phyloP scores from a whole-genome alignment of 1,284 basidiomycete species.

The Phellopilus nigrolimitatus region DNA sequence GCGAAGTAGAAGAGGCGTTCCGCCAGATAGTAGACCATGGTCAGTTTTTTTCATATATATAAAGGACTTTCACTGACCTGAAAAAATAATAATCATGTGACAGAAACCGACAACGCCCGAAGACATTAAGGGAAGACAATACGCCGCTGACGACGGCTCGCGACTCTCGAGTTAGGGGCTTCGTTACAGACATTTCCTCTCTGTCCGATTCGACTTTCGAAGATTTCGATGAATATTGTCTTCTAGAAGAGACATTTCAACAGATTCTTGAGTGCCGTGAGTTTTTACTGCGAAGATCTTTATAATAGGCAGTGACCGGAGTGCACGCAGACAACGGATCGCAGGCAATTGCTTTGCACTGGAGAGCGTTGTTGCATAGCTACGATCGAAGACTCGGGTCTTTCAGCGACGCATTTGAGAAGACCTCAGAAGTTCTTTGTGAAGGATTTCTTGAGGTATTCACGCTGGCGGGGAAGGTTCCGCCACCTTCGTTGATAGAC shows the following conservation, averaged over 20 bases:
- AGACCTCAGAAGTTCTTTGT: background rate
- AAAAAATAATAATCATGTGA: no score
- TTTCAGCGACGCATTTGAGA: slow-evolving; percentile 1
- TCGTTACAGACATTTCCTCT: background rate
- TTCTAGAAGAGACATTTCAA: slow-evolving; percentile 1
- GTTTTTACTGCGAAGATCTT: background rate
- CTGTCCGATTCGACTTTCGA: background rate
- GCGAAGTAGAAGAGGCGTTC: slow-evolving; percentile 2
- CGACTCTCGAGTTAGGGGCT: background rate
- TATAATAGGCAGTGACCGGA: background rate
- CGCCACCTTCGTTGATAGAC: background rate
- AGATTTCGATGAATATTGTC: background rate
- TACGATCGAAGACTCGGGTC: slow-evolving; percentile 7
- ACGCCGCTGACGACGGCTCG: background rate
- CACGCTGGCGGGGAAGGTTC: background rate
- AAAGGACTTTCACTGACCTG: background rate
- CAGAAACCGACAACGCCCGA: slow-evolving; percentile 10
- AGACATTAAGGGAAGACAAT: background rate
- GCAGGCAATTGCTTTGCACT: slow-evolving; percentile 9
- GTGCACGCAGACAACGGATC: background rate
- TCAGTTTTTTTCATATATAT: background rate
- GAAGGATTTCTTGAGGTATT: slow-evolving; percentile 4
- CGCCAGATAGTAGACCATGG: slow-evolving; percentile 3
- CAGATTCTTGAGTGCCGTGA: background rate
- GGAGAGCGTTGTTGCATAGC: slow-evolving; percentile 5